Base-by-base conservation (phyloP, 2,329 filamentous ascomycete genomes). In the Botryotinia calthae region DNA sequence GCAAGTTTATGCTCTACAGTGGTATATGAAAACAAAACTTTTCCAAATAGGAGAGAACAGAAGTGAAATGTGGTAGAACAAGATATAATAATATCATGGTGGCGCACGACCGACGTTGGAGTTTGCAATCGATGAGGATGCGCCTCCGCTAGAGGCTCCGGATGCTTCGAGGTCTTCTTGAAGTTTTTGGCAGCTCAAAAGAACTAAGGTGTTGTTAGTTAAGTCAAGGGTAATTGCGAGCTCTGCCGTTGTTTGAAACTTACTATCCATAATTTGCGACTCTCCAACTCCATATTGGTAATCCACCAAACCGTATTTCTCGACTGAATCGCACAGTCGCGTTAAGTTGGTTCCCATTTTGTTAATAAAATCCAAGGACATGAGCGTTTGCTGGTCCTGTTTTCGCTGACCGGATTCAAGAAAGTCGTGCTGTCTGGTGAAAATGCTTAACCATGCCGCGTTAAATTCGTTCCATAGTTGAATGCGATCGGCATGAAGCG, bases 251-350 rank as follows among this genome's bases (percentile, higher is more conserved):
- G 10, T 54, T 66, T 22, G 28, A 20, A 25, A 72, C 70, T 67
- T 67, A 72, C 70, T 67, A 51, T 72, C 51, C 18, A 96, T 88
- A 78, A 98, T 98, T 80, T 93, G 90, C 80, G 98, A 95, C 82
- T 98, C 96, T 89, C 94, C 97, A 40, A 98, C 93, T 14, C 96
- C 96, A 84, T 97, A 97, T 79, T 98, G 92, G 81, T 98, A 99
- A 83, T 99, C 96, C 18, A 99, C 94, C 65, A 99, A 84, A n/a
- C 96, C 96, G 80, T 97, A 91, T 77, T 92, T 91, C 82, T 98
- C 95, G 75, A 98, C 88, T 68, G 88, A 88, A 81, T 98, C 94
- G 81, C 95, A 97, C 68, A 97, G 85, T 68, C 90, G 88, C 72
- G 97, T 87, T 44, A 99, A 83, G 78, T 97, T 92, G 71, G 91